These are phyloP conservation scores for Botrytis byssoidea DNA, from an alignment of 2,329 filamentous ascomycete species.

Conservation along the genomic window DNA sequence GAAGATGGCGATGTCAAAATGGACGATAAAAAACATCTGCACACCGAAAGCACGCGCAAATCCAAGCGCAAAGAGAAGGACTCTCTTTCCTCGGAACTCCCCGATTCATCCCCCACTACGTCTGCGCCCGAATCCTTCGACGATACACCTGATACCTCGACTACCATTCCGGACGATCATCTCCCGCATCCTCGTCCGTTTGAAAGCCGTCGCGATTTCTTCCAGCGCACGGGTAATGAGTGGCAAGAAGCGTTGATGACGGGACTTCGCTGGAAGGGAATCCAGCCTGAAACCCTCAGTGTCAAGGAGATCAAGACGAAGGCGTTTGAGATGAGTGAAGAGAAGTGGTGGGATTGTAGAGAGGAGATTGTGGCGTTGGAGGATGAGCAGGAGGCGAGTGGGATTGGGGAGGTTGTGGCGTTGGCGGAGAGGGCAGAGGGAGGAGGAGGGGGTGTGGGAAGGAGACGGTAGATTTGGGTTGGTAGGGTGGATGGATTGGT, in stretches of 20 bases:
- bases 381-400: constrained; percentile 83
- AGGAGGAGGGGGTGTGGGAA: constrained; percentile 33
- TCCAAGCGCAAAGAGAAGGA: constrained; percentile 59
- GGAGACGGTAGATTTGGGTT: constrained; percentile 29
- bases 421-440: constrained; percentile 49
- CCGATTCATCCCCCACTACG: neutral
- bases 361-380: constrained; percentile 91
- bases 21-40: constrained; percentile 36
- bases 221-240: constrained; percentile 77
- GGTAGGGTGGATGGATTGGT: too few relatives aligned
- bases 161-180: constrained; percentile 32
- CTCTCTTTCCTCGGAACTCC: neutral
- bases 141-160: constrained; percentile 42
- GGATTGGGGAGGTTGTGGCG: constrained; percentile 91
- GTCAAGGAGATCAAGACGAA: constrained; percentile 91
- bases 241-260: constrained; percentile 90
- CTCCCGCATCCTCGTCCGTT: constrained; percentile 53
- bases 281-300: constrained; percentile 64
- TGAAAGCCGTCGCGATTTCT: constrained; percentile 89
- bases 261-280: constrained; percentile 65
- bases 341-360: constrained; percentile 98
- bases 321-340: constrained; percentile 87
- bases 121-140: constrained; percentile 53
- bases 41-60: constrained; percentile 48
- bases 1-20: constrained; percentile 47